phyloP scores from a whole-genome alignment of 768 basidiomycete species.

The Dentipellis sp. region DNA sequence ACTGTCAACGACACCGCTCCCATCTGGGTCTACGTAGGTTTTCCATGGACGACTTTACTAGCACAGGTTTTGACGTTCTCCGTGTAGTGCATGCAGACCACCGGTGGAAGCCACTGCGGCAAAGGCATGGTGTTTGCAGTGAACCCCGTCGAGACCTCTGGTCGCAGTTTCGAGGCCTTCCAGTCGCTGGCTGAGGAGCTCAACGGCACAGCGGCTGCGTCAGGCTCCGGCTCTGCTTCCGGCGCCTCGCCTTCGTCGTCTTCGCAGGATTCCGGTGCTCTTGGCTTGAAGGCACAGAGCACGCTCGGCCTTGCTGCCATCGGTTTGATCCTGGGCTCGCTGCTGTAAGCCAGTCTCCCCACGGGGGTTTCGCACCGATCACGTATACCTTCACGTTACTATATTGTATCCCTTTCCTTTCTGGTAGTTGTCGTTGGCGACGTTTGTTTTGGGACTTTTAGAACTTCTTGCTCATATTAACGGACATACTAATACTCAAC shows the following conservation, averaged over 20 bases:
- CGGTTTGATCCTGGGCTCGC: background rate
- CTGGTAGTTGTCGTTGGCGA: too few relatives aligned
- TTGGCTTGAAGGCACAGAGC: background rate
- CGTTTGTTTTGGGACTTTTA: too few relatives aligned
- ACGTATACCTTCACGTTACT: too few relatives aligned
- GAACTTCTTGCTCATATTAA: too few relatives aligned
- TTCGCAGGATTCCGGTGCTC: background rate
- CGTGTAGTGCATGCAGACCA: slow-evolving; percentile 36
- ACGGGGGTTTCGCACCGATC: too few relatives aligned
- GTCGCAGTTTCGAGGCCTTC: slow-evolving; percentile 48
- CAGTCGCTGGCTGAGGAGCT: slow-evolving; percentile 42
- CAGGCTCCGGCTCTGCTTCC: background rate
- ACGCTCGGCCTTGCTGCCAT: background rate
- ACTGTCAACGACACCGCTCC: slow-evolving; percentile 51
- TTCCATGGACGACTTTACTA: slow-evolving; percentile 1
- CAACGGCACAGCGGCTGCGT: slow-evolving; percentile 35
- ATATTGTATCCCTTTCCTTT: too few relatives aligned
- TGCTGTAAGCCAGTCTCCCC: background rate
- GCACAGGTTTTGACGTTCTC: slow-evolving; percentile 14
- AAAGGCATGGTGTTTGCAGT: slow-evolving; percentile 36
- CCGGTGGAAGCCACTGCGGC: slow-evolving; percentile 23
- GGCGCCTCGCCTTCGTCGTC: background rate
- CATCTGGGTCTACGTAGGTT: slow-evolving; percentile 45
- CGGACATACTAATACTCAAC: too few relatives aligned
- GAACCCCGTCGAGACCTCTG: slow-evolving; percentile 43